These are phyloP conservation scores for Cinchona pubescens DNA, from an alignment of 257 asterid species.

Conservation along the genomic window DNA sequence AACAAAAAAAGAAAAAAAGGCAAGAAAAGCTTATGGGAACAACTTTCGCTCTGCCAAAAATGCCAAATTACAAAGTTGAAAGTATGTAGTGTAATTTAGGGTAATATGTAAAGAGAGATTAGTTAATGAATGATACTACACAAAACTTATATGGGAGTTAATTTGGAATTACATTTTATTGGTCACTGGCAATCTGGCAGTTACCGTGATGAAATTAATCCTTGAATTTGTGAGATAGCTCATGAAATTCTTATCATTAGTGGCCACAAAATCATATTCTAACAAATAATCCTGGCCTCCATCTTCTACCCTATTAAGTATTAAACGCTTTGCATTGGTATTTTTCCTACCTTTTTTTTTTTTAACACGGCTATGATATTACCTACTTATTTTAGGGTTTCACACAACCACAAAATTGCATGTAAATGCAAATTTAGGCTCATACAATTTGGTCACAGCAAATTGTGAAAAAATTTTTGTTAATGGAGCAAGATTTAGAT, in stretches of 20 bases:
- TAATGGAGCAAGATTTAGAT: too few relatives aligned
- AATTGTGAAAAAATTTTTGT: not conserved
- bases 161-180: not conserved
- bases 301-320: too few relatives aligned
- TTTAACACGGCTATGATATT: not conserved
- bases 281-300: not conserved
- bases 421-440: not conserved
- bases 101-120: not conserved
- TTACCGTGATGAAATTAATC: not conserved
- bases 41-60: not conserved
- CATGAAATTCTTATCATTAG: not conserved
- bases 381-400: not conserved
- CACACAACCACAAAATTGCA: not conserved
- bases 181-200: not conserved
- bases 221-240: not conserved
- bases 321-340: not conserved
- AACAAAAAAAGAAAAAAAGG: not conserved
- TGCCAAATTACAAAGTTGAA: not conserved
- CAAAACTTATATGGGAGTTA: not conserved
- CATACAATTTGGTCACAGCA: not conserved
- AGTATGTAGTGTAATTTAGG: too few relatives aligned
- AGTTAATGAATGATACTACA: not conserved
- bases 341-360: too few relatives aligned
- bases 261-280: not conserved
- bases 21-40: too few relatives aligned